Base-by-base conservation (phyloP, 2,329 filamentous ascomycete genomes). In the Nannizziopsis barbatae region DNA sequence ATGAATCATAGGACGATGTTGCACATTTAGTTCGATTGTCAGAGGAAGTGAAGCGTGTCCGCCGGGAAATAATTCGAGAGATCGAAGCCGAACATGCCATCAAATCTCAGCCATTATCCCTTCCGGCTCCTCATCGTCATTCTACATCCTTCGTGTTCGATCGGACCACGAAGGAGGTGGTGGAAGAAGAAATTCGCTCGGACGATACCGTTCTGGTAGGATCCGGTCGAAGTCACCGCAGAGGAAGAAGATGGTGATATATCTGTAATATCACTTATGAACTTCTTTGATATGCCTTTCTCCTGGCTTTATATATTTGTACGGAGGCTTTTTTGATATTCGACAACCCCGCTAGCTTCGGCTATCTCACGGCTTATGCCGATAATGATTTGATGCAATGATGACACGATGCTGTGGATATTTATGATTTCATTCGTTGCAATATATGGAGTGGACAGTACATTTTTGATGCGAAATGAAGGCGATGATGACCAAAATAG, bases 1-100 rank as follows among this genome's bases (percentile, higher is more conserved):
- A 15, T 22, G 31, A 15, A 31, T 31, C 14, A 15, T 18, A 95
- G 87, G 86, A 93, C 62, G 87, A 95, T 56, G 86, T 96, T 41
- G 76, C 87, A 38, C 80, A 83, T 54, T 77, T 96, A 3, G 86
- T 94, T 20, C 79, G 92, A 54, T 65, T 93, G 2, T 86, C 87
- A 0, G 84, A 94, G 53, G 77, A 85, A 15, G 92, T 95, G 60
- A 84, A 86, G 32, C 77, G 77, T 49, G 76, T 75, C 48, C 75
- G 77, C 43, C 73, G 73, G 49, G 72, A 75, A 51, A 72, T 76
- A 22, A 77, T 81, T 49, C 71, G 73, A 37, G 75, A 80, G 59
- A 77, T 81, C 49, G 71, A 80, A 20, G 68, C 64, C 47, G 70
- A 73, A 56, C 65, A 69, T 10, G 32, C 41, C 12, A 5, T 22